phyloP scores from a whole-genome alignment of 805 yeast species.

The Metschnikowia kunwiensis region DNA sequence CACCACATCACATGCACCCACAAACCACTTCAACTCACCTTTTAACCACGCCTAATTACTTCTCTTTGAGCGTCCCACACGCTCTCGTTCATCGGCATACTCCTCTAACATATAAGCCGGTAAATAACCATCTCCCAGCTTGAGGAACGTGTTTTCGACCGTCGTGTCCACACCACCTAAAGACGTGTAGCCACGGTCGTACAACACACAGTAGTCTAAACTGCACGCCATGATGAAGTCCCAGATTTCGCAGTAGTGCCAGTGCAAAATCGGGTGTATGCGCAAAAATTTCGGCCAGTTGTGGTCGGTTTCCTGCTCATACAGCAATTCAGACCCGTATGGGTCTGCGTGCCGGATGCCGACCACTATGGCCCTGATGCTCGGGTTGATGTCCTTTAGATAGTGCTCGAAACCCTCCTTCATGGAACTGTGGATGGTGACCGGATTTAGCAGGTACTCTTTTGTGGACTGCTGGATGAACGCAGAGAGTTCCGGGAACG shows the following conservation, averaged over 20 bases:
- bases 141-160: constrained; percentile 59
- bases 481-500: constrained; percentile 65
- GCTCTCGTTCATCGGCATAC: constrained; percentile 56
- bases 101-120: constrained; percentile 62
- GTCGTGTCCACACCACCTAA: constrained; percentile 79
- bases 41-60: too few species aligned
- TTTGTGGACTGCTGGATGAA: constrained; percentile 58
- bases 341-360: constrained; percentile 92
- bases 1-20: too few species aligned
- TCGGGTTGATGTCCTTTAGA: constrained; percentile 44
- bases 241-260: constrained; percentile 88
- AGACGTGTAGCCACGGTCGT: constrained; percentile 85
- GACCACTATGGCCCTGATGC: constrained; percentile 72
- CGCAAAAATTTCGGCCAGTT: constrained; percentile 89
- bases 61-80: constrained; percentile 32
- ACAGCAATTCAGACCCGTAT: constrained; percentile 55
- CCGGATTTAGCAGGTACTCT: constrained; percentile 53
- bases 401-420: constrained; percentile 69
- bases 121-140: constrained; percentile 25
- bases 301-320: constrained; percentile 75
- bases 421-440: constrained; percentile 47
- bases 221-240: constrained; percentile 58
- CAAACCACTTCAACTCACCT: too few species aligned
- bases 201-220: constrained; percentile 71
- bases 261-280: constrained; percentile 83